phyloP scores from a whole-genome alignment of 1,284 basidiomycete genomes.

The Gymnopus androsaceus region DNA sequence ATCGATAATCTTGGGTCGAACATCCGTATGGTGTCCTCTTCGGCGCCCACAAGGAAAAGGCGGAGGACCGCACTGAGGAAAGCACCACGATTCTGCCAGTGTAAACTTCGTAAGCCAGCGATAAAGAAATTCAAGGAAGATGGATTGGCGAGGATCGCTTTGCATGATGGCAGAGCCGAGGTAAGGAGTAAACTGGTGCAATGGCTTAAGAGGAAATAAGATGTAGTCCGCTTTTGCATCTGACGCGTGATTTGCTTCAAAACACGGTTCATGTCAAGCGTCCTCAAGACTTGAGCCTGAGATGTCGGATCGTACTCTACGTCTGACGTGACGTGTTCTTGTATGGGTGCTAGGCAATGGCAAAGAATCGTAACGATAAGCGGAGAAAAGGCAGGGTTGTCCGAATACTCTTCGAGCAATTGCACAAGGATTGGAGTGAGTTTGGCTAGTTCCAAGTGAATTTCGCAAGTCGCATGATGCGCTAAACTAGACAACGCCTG shows the following conservation, averaged over 20 bases:
- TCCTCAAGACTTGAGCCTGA: slow-evolving; percentile 37
- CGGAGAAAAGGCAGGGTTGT: slow-evolving; percentile 52
- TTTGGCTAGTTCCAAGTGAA: slow-evolving; percentile 53
- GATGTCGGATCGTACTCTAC: slow-evolving; percentile 32
- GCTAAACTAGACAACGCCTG: too few relatives aligned
- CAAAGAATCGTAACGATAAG: slow-evolving; percentile 51
- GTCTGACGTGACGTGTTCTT: too few relatives aligned
- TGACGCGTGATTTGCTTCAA: slow-evolving; percentile 44
- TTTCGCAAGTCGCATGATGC: too few relatives aligned
- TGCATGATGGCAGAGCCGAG: slow-evolving; percentile 45
- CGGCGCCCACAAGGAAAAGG: slow-evolving; percentile 42
- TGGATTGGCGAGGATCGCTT: slow-evolving; percentile 44
- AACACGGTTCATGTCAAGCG: slow-evolving; percentile 47
- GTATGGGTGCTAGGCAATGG: slow-evolving; percentile 49
- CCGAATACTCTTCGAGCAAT: slow-evolving; percentile 48
- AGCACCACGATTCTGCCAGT: slow-evolving; percentile 50
- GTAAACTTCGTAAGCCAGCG: slow-evolving; percentile 51
- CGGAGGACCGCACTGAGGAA: slow-evolving; percentile 55
- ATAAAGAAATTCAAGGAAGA: slow-evolving; percentile 50
- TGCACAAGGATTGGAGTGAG: slow-evolving; percentile 40
- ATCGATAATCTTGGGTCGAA: slow-evolving; percentile 47
- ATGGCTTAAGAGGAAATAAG: slow-evolving; percentile 49
- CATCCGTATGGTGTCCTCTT: slow-evolving; percentile 43
- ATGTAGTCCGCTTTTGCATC: slow-evolving; percentile 46
- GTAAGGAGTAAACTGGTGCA: slow-evolving; percentile 47